phyloP scores from a whole-genome alignment of 2,329 filamentous ascomycete genomes.

The Penicillium glabrum region DNA sequence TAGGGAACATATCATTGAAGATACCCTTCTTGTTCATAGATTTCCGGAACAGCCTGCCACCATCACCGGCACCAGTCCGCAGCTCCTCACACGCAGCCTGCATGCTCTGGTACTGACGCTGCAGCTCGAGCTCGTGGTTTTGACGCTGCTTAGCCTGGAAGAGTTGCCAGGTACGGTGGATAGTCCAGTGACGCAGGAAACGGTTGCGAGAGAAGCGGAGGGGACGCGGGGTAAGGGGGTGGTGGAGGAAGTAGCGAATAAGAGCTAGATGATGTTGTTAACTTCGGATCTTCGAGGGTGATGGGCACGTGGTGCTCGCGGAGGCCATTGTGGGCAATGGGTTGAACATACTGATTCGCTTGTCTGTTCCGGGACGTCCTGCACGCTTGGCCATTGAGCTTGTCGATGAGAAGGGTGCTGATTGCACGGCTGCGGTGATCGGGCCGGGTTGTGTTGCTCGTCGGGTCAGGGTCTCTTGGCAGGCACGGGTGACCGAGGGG shows the following conservation, averaged over 20 bases:
- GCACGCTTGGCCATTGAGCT: slow-evolving; percentile 42
- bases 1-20: slow-evolving; percentile 73
- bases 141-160: slow-evolving; percentile 69
- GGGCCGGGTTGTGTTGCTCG: slow-evolving; percentile 18
- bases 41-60: slow-evolving; percentile 70
- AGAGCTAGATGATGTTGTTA: slow-evolving; percentile 43
- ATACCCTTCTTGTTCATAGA: slow-evolving; percentile 90
- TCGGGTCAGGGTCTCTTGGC: slow-evolving; percentile 22
- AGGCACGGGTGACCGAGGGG: slow-evolving; percentile 24
- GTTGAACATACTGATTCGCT: slow-evolving; percentile 45
- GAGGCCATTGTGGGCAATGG: not conserved
- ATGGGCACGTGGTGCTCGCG: not conserved
- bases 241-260: slow-evolving; percentile 70
- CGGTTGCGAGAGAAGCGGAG: slow-evolving; percentile 87
- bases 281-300: not conserved
- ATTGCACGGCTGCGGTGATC: slow-evolving; percentile 24
- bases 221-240: slow-evolving; percentile 69
- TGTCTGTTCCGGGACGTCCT: slow-evolving; percentile 33
- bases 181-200: slow-evolving; percentile 94
- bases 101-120: slow-evolving; percentile 81
- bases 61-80: slow-evolving; percentile 52
- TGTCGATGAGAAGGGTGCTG: slow-evolving; percentile 41
- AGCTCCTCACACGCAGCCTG: slow-evolving; percentile 82
- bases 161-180: slow-evolving; percentile 92
- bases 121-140: slow-evolving; percentile 67